Conservation (phyloP, 2,329 filamentous ascomycete species). For the Monosporascus sp. region DNA sequence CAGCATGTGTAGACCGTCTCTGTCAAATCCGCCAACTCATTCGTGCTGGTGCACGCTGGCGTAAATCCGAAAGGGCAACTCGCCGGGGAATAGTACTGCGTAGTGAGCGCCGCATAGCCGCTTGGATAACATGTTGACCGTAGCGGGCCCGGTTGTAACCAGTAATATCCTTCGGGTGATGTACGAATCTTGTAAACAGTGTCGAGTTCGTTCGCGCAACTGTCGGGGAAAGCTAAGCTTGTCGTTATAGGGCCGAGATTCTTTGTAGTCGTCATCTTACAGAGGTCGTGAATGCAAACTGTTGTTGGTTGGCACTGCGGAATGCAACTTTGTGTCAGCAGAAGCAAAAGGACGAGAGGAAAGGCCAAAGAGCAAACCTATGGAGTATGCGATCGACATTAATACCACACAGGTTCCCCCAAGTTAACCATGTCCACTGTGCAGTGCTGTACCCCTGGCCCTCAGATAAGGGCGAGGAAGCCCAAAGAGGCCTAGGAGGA, state of each 20-base stretch:
- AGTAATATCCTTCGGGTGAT: not conserved
- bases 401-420: too few species aligned
- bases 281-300: too few species aligned
- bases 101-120: slow-evolving; percentile 5
- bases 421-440: too few species aligned
- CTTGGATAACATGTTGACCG: slow-evolving; percentile 14
- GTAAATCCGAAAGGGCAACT: slow-evolving; percentile 14
- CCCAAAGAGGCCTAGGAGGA: too few species aligned
- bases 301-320: too few species aligned
- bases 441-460: too few species aligned
- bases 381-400: too few species aligned
- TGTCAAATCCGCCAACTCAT: not conserved
- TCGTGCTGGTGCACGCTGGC: slow-evolving; percentile 7
- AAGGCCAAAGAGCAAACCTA: too few species aligned
- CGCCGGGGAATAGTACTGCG: slow-evolving; percentile 14
- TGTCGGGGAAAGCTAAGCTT: not conserved
- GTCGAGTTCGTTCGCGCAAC: not conserved
- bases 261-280: not conserved
- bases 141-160: slow-evolving; percentile 7
- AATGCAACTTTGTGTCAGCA: too few species aligned
- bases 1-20: slow-evolving; percentile 15
- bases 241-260: not conserved
- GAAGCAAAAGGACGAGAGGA: too few species aligned
- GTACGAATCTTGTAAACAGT: not conserved
- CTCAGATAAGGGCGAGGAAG: too few species aligned